These are phyloP conservation scores for Parmelia sp. DNA, from an alignment of 495 filamentous ascomycete genomes.

Conservation along the genomic window DNA sequence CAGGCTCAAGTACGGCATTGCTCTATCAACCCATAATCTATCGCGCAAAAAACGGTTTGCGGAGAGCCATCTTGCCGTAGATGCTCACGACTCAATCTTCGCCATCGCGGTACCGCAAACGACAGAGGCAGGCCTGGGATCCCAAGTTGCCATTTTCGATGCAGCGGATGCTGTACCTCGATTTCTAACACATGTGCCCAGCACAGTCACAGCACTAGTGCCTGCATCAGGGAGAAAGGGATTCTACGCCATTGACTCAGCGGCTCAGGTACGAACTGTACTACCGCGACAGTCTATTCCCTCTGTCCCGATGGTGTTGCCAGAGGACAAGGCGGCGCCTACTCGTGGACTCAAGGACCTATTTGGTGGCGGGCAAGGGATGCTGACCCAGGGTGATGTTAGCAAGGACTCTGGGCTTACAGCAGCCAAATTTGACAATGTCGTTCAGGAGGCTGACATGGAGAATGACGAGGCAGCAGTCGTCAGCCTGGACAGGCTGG, in stretches of 20 bases:
- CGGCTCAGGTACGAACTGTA: conserved; percentile 49
- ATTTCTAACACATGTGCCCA: conserved; percentile 41
- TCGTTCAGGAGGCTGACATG: conserved; percentile 20
- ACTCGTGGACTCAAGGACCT: conserved; percentile 44
- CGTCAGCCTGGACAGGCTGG: conserved; percentile 58
- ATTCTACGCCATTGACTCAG: conserved; percentile 47
- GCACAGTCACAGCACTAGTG: conserved; percentile 49
- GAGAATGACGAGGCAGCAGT: conserved; percentile 44
- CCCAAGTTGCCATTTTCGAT: conserved; percentile 53
- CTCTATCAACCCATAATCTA: conserved; percentile 34
- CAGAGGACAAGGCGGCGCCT: conserved; percentile 36
- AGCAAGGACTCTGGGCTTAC: conserved; percentile 33
- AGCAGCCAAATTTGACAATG: conserved; percentile 34
- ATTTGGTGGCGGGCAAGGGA: conserved; percentile 42
- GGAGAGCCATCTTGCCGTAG: conserved; percentile 55
- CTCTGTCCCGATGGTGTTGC: conserved; percentile 40
- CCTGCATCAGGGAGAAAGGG: conserved; percentile 36
- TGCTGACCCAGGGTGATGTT: conserved; percentile 29
- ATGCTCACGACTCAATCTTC: conserved; percentile 49
- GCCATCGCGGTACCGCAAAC: conserved; percentile 47
- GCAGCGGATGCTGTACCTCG: conserved; percentile 42
- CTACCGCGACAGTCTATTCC: conserved; percentile 42
- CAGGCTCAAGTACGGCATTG: conserved; percentile 45
- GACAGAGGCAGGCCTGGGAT: conserved; percentile 19
- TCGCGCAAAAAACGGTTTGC: conserved; percentile 30